phyloP scores from a whole-genome alignment of 768 basidiomycete species.

The Tephrocybe sp. region DNA sequence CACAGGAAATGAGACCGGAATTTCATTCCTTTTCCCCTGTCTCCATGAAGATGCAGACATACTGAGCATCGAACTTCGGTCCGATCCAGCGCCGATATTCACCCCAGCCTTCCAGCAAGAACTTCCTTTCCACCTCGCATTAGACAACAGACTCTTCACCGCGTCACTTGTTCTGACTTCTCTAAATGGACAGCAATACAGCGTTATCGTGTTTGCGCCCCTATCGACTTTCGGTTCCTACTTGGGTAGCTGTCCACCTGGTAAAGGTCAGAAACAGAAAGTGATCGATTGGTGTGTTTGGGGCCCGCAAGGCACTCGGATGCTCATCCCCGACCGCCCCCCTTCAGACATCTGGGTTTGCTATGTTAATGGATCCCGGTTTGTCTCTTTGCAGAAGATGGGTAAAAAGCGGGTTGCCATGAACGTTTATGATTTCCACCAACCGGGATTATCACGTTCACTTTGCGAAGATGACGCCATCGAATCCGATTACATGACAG shows the following conservation, averaged over 20 bases:
- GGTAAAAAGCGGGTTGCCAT: slow-evolving; percentile 18
- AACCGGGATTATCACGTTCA: slow-evolving; percentile 32
- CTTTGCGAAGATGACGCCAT: slow-evolving; percentile 3
- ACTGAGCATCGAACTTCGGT: slow-evolving; percentile 42
- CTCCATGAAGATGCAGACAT: slow-evolving; percentile 25
- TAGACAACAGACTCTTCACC: slow-evolving; percentile 42
- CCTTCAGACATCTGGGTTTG: slow-evolving; percentile 53
- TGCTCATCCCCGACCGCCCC: slow-evolving; percentile 30
- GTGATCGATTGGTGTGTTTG: slow-evolving; percentile 47
- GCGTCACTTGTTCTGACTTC: slow-evolving; percentile 39
- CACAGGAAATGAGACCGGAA: slow-evolving; percentile 28
- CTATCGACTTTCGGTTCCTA: background rate
- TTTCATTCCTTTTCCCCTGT: slow-evolving; percentile 42
- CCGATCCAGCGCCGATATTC: slow-evolving; percentile 53
- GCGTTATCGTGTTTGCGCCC: background rate
- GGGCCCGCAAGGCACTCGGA: slow-evolving; percentile 47
- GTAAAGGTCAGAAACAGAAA: no score
- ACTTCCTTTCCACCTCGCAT: slow-evolving; percentile 48
- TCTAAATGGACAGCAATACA: slow-evolving; percentile 26
- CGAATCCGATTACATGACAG: background rate
- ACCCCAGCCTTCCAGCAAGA: slow-evolving; percentile 27
- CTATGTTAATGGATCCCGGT: slow-evolving; percentile 51
- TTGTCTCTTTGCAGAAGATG: slow-evolving; percentile 24
- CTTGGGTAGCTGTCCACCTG: slow-evolving; percentile 9
- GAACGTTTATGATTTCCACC: slow-evolving; percentile 54